Evolutionary conservation across 768 basidiomycete genomes (phyloP), one percentile per base, ranked within the genome.

Genomic region (Amanita polypyramis): DNA sequence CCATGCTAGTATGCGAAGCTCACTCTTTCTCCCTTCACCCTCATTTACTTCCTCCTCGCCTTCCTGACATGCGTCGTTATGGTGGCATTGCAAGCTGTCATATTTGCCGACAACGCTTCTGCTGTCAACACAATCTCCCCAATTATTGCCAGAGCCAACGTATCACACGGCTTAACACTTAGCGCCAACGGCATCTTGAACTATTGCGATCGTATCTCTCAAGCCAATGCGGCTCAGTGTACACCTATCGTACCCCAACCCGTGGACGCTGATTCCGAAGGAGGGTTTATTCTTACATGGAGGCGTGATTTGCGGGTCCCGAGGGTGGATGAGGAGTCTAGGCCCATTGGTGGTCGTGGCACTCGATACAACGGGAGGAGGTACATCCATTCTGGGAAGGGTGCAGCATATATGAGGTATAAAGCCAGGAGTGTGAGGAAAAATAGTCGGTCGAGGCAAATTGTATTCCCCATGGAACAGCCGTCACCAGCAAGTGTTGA

Each of bases 21-120:
- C 43, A 77, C 73, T 5, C 55, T 74, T 30, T 74, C 71, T n/a
- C 70, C 66, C 8, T 69, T 66, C 56, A 77, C 75, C 29, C 63
- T 69, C 4, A 52, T 65, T 30, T 80, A 75, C 57, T 73, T 76
- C 55, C 58, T 70, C 34, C 60, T 77, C 49, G 68, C 73, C 23
- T 52, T 79, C 38, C 38, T 66, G 21, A 65, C 65, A 46, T 73
- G 68, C 50, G 45, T 70, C 35, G 57, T 65, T 20, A 69, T 77
- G 43, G 65, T 62, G 48, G 54, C 62, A 10, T 54, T 76, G 8
- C 75, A 76, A 52, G 60, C 59, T 11, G 41, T 68, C 20, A 58
- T 69, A 2, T 67, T 70, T 37, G 50, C 52, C 3, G 65, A 66
- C 45, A 75, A 72, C 49, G 42, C 60, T 1, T 50, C 59, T 8